These are phyloP conservation scores for Psilocybe subaeruginosa DNA, from an alignment of 768 basidiomycete species.

Conservation along the genomic window DNA sequence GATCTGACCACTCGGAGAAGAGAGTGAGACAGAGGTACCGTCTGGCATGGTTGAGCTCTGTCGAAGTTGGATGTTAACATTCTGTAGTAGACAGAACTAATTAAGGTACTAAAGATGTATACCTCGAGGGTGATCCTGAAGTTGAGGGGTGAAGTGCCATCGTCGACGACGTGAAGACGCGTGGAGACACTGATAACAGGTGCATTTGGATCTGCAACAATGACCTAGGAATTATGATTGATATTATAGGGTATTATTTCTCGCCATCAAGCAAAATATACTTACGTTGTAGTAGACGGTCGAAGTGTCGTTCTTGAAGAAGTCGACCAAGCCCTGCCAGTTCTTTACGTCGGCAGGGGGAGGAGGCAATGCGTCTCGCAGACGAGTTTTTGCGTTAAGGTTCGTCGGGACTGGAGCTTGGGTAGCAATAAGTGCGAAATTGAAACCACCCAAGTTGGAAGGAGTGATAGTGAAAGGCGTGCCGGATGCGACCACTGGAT, in stretches of 20 bases:
- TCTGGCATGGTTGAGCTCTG: not conserved
- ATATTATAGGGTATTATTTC: not conserved
- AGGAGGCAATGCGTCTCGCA: not conserved
- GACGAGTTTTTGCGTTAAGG: not conserved
- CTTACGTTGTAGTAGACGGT: not conserved
- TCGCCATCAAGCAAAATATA: not conserved
- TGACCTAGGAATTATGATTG: not conserved
- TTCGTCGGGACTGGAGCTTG: not conserved
- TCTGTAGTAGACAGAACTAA: no score
- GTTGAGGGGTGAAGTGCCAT: not conserved
- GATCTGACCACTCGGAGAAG: not conserved
- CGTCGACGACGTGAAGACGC: not conserved
- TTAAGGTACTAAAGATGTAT: no score
- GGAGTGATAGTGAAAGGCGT: not conserved
- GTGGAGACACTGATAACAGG: not conserved
- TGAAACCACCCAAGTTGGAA: not conserved
- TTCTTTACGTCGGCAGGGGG: not conserved
- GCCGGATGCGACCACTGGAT: not conserved
- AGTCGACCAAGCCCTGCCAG: not conserved
- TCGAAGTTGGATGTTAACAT: not conserved
- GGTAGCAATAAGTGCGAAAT: not conserved
- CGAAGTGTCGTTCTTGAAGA: not conserved
- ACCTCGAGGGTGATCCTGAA: not conserved
- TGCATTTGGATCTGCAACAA: not conserved
- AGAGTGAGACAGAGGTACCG: not conserved